These are phyloP conservation scores for Clohesyomyces aquaticus DNA, from an alignment of 495 filamentous ascomycete species.

Conservation along the genomic window DNA sequence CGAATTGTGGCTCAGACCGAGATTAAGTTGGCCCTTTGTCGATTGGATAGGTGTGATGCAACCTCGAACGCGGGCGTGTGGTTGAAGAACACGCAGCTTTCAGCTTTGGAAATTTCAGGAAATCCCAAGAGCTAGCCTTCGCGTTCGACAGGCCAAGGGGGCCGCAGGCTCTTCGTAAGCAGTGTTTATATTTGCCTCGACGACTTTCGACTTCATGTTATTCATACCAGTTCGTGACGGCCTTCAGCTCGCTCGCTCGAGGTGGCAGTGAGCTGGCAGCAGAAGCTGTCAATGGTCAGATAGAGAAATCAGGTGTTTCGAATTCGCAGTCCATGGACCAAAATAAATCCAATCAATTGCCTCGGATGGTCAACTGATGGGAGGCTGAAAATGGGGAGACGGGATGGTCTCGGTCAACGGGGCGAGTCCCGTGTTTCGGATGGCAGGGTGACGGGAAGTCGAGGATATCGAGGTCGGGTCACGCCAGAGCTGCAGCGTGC, in stretches of 20 bases:
- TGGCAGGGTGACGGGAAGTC: too few relatives aligned
- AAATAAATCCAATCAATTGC: not conserved
- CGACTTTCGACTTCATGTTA: not conserved
- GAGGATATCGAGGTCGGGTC: not conserved
- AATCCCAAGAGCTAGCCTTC: not conserved
- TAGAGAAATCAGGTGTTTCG: too few relatives aligned
- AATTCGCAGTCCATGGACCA: too few relatives aligned
- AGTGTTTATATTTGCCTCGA: not conserved
- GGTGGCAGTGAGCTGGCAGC: not conserved
- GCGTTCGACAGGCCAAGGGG: not conserved
- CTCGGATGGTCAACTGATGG: not conserved
- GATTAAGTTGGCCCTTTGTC: not conserved
- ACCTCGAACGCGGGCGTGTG: conserved; percentile 1
- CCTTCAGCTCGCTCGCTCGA: not conserved
- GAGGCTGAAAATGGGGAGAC: not conserved
- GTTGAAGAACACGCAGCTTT: not conserved
- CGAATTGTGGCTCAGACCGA: not conserved
- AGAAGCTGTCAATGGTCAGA: too few relatives aligned
- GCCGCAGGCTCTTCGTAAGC: too few relatives aligned
- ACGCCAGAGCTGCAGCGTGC: not conserved
- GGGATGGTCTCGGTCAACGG: not conserved
- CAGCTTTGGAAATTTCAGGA: conserved; percentile 1
- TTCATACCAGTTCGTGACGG: not conserved
- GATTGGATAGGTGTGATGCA: conserved; percentile 1
- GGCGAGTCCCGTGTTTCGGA: too few relatives aligned